Percentiles rank a stretch among this genome's conserved stretches.
Conservation (phyloP, 495 filamentous ascomycete genomes). For the Penicillium lividum region DNA sequence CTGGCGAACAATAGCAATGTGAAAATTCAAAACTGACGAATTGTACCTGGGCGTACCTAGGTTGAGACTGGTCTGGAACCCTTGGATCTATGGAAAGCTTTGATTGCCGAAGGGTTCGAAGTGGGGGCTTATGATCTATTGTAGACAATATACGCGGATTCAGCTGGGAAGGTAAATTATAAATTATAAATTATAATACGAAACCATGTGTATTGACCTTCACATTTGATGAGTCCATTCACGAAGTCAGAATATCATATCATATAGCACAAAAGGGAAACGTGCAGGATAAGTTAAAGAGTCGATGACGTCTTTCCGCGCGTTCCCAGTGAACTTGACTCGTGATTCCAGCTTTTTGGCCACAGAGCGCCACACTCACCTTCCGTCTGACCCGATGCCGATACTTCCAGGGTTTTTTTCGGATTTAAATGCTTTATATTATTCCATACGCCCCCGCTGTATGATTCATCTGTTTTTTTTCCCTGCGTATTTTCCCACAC, state of each 20-base stretch:
- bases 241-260: not conserved
- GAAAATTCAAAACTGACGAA: not conserved
- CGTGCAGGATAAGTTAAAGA: not conserved
- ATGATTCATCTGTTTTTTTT: not conserved
- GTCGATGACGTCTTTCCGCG: constrained; percentile 22
- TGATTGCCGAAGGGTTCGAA: constrained; percentile 11
- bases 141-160: constrained; percentile 13
- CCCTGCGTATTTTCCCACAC: not conserved
- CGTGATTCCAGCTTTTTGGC: constrained; percentile 6
- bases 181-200: not conserved
- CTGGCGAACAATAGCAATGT: not conserved
- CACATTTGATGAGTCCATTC: not conserved
- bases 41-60: not conserved
- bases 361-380: constrained; percentile 10
- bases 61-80: not conserved
- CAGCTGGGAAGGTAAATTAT: not conserved
- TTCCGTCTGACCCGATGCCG: constrained; percentile 21
- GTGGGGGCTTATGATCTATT: constrained; percentile 24
- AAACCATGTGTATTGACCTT: not conserved
- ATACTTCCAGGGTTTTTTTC: not conserved
- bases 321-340: constrained; percentile 13
- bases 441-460: not conserved
- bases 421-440: not conserved
- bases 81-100: constrained; percentile 4
- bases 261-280: not conserved